A percentile compares a stretch with the other conserved stretches of the same genome.
These are phyloP conservation scores for Alloascoidea hylecoeti DNA, from an alignment of 805 yeast species.

Conservation along the genomic window DNA sequence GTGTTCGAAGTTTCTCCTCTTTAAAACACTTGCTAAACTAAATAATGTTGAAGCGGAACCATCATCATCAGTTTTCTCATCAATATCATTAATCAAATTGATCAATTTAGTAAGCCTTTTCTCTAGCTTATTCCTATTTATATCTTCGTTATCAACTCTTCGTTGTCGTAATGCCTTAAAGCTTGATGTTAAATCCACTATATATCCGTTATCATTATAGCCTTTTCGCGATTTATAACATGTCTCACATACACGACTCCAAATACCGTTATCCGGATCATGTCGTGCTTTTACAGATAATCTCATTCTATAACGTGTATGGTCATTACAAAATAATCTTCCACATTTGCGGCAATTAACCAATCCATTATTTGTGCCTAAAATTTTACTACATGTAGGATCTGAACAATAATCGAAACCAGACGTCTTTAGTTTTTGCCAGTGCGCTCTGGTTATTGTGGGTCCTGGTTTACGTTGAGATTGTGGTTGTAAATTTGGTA, in stretches of 20 bases:
- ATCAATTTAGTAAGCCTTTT: conserved; percentile 39
- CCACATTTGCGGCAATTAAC: conserved; percentile 76
- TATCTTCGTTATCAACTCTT: conserved; percentile 30
- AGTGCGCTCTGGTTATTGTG: conserved; percentile 33
- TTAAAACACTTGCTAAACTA: conserved; percentile 12
- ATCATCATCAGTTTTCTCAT: background rate
- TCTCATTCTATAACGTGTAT: conserved; percentile 39
- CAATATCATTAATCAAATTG: background rate
- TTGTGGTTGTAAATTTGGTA: conserved; percentile 8
- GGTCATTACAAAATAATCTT: conserved; percentile 47
- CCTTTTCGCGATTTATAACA: conserved; percentile 50
- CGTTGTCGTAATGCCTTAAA: conserved; percentile 28
- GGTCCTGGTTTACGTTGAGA: conserved; percentile 7
- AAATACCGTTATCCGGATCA: conserved; percentile 35
- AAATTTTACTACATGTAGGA: conserved; percentile 23
- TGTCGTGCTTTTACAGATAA: conserved; percentile 32
- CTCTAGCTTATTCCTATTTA: conserved; percentile 44
- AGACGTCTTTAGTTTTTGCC: conserved; percentile 34
- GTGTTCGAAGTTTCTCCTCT: conserved; percentile 26
- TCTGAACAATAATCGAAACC: conserved; percentile 24
- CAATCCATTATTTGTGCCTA: conserved; percentile 38
- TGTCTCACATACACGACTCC: conserved; percentile 54
- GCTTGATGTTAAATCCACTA: conserved; percentile 26
- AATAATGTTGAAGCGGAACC: conserved; percentile 5
- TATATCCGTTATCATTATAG: conserved; percentile 28